Evolutionary conservation across 352 stramenopile species (phyloP).

Genomic region (Pythium grandisporangium): DNA sequence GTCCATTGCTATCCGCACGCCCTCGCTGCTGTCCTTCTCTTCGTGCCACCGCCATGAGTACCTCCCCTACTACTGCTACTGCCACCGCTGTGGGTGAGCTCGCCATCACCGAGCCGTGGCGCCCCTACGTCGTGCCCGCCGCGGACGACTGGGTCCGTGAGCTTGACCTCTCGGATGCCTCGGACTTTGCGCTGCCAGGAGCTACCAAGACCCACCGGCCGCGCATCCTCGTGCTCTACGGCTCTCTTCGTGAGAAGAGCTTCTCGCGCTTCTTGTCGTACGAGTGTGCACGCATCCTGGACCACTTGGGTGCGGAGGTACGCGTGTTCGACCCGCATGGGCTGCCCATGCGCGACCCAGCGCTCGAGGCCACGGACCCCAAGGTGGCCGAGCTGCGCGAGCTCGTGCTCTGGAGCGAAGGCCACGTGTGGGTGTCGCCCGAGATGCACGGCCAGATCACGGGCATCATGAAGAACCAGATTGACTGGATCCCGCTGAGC

Average conservation of each 20-base stretch:
- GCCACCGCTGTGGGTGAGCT: no score
- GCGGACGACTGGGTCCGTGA: conserved; percentile 15
- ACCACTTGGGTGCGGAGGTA: conserved; percentile 47
- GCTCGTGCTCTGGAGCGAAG: conserved; percentile 53
- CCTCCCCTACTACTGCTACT: no score
- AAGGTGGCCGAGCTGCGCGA: conserved; percentile 55
- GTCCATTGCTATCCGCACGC: no score
- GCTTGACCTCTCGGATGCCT: conserved; percentile 12
- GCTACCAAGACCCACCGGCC: conserved; percentile 19
- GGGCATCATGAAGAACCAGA: conserved; percentile 67
- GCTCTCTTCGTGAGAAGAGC: conserved; percentile 37
- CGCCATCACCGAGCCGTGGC: conserved; percentile 14
- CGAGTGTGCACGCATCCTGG: conserved; percentile 52
- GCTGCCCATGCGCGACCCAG: conserved; percentile 45
- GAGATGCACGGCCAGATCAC: conserved; percentile 64
- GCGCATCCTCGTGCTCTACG: conserved; percentile 50
- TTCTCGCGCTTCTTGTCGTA: conserved; percentile 37
- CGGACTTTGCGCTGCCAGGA: conserved; percentile 9
- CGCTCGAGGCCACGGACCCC: conserved; percentile 26
- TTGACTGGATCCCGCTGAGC: conserved; percentile 58
- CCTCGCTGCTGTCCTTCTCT: no score
- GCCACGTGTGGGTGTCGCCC: conserved; percentile 49
- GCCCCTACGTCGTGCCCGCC: conserved; percentile 11
- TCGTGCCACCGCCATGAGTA: no score
- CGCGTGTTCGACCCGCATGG: conserved; percentile 26